Evolutionary conservation across 495 filamentous ascomycete species (phyloP).

Genomic region (Penicillium odoratum): DNA sequence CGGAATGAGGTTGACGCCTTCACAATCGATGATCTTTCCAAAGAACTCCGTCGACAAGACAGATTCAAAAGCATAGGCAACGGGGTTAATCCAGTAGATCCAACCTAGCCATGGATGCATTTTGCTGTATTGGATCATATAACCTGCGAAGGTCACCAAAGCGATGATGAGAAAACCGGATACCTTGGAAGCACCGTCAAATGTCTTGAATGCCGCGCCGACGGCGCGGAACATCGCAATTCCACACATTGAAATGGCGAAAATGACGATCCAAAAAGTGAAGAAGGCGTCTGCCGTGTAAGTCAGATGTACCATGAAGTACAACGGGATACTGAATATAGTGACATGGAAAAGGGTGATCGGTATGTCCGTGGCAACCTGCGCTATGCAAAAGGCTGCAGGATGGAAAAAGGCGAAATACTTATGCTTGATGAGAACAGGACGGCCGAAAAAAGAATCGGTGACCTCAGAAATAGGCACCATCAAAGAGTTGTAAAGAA

Average conservation of each 20-base stretch:
- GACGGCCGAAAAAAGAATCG: slow-evolving; percentile 64
- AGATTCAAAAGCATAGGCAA: slow-evolving; percentile 70
- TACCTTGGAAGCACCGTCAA: slow-evolving; percentile 53
- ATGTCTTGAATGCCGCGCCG: slow-evolving; percentile 47
- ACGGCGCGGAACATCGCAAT: slow-evolving; percentile 51
- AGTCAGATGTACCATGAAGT: slow-evolving; percentile 64
- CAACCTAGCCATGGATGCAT: slow-evolving; percentile 78
- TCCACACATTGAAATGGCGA: slow-evolving; percentile 34
- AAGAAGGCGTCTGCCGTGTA: slow-evolving; percentile 52
- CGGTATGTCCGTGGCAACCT: slow-evolving; percentile 67
- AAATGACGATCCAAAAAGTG: slow-evolving; percentile 47
- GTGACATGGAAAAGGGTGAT: slow-evolving; percentile 60
- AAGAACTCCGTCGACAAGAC: slow-evolving; percentile 67
- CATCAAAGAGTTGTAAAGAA: slow-evolving; percentile 70
- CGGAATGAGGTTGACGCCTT: slow-evolving; percentile 46
- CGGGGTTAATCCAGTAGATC: slow-evolving; percentile 68
- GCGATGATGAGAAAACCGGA: slow-evolving; percentile 40
- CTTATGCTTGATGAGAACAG: slow-evolving; percentile 73
- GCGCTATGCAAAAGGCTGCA: slow-evolving; percentile 66
- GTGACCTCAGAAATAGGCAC: slow-evolving; percentile 71
- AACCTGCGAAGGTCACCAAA: slow-evolving; percentile 56
- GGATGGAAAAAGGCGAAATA: slow-evolving; percentile 72
- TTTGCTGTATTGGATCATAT: slow-evolving; percentile 60
- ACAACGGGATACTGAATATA: slow-evolving; percentile 67
- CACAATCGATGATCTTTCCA: slow-evolving; percentile 47